A percentile compares a stretch with the other conserved stretches of the same genome.
Evolutionary conservation across 192 early-diverging fungal species (phyloP).

Genomic region (Coemansia furcata): DNA sequence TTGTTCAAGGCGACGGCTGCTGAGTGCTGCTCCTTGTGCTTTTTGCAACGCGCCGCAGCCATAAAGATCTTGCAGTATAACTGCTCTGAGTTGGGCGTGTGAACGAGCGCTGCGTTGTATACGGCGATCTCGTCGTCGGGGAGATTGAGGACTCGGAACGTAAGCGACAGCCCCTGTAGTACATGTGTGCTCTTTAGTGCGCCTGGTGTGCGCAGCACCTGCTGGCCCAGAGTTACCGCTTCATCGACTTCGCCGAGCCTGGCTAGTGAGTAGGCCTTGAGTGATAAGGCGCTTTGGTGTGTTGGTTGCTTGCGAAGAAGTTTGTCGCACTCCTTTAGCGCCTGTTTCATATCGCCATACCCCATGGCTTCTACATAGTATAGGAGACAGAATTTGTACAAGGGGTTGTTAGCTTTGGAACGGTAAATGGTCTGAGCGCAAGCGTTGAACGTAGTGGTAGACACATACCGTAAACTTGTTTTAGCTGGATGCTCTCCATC

Average conservation of each 20-base stretch:
- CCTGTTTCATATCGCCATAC: conserved; percentile 13
- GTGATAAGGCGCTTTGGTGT: conserved; percentile 55
- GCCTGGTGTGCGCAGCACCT: conserved; percentile 49
- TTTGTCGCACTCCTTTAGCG: conserved; percentile 23
- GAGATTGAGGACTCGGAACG: conserved; percentile 18
- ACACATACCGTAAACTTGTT: conserved; percentile 32
- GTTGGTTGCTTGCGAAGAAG: conserved; percentile 39
- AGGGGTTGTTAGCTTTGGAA: neutral
- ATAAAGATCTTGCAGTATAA: conserved; percentile 78
- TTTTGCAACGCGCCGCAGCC: conserved; percentile 65
- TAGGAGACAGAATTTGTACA: neutral
- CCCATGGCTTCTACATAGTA: conserved; percentile 31
- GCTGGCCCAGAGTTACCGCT: conserved; percentile 59
- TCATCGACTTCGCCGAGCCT: conserved; percentile 64
- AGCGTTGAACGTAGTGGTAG: neutral
- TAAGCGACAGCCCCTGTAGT: conserved; percentile 22
- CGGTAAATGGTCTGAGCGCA: neutral
- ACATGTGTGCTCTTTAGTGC: conserved; percentile 32
- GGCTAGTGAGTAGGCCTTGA: conserved; percentile 72
- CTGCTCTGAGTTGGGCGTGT: conserved; percentile 67
- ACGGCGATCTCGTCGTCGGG: conserved; percentile 67
- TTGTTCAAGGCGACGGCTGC: conserved; percentile 81
- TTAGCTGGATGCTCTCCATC: conserved; percentile 39
- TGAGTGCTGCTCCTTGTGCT: conserved; percentile 58
- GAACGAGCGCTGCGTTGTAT: conserved; percentile 65